A percentile compares a stretch with the other conserved stretches of the same genome.
phyloP scores from a whole-genome alignment of 371 early-diverging fungal species.

The Batrachochytrium dendrobatidis region DNA sequence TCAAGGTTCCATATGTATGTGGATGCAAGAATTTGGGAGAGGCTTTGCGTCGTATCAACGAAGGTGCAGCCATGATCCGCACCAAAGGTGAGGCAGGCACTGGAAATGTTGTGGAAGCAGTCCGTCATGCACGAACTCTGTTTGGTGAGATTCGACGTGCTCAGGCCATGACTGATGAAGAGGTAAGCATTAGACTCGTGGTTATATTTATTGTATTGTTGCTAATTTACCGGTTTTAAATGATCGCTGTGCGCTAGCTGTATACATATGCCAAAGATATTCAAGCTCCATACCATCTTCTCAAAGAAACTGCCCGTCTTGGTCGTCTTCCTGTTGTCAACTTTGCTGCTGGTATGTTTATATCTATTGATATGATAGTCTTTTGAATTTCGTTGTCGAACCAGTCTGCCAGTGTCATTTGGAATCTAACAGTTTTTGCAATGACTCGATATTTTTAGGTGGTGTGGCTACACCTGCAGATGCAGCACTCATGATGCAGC shows the following conservation, averaged over 20 bases:
- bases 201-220: conserved; percentile 13
- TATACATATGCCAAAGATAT: conserved; percentile 87
- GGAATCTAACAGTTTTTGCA: not conserved
- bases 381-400: not conserved
- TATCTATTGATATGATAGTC: not conserved
- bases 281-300: conserved; percentile 80
- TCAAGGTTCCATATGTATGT: conserved; percentile 92
- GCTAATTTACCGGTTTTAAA: too few species aligned
- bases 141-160: conserved; percentile 71
- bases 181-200: conserved; percentile 19
- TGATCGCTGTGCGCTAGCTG: conserved; percentile 24
- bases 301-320: conserved; percentile 79
- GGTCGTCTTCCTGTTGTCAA: conserved; percentile 95
- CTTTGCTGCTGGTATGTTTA: conserved; percentile 80
- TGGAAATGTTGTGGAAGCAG: conserved; percentile 93
- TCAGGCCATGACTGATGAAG: conserved; percentile 38
- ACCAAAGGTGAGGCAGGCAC: conserved; percentile 98
- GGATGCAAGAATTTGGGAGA: conserved; percentile 95
- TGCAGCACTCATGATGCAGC: conserved; percentile 94
- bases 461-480: conserved; percentile 96
- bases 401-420: not conserved
- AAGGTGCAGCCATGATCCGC: conserved; percentile 96
- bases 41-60: conserved; percentile 90
- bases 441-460: conserved; percentile 14
- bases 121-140: conserved; percentile 86